These are phyloP conservation scores for Endothia cerciana DNA, from an alignment of 2,329 filamentous ascomycete genomes.

Conservation along the genomic window DNA sequence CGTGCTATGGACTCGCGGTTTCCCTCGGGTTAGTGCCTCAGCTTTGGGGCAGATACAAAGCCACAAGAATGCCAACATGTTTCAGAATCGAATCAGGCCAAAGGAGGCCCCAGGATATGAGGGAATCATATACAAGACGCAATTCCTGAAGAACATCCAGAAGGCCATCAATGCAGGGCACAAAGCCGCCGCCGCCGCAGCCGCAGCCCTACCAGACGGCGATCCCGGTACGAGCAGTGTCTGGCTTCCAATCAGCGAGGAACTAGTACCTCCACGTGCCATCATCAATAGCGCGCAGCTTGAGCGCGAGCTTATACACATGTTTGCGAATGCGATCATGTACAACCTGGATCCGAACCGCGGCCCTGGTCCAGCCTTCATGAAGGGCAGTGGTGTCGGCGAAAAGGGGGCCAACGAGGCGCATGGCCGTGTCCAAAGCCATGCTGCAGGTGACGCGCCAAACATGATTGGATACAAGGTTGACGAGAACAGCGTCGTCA, in stretches of 20 bases:
- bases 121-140: slow-evolving; percentile 72
- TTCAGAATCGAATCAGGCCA: slow-evolving; percentile 75
- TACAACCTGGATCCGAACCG: slow-evolving; percentile 86
- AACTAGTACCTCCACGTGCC: slow-evolving; percentile 81
- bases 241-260: slow-evolving; percentile 71
- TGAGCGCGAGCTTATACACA: slow-evolving; percentile 90
- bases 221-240: slow-evolving; percentile 61
- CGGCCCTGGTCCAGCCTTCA: slow-evolving; percentile 67
- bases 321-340: slow-evolving; percentile 99
- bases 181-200: slow-evolving; percentile 63
- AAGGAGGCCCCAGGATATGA: slow-evolving; percentile 77
- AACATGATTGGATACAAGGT: slow-evolving; percentile 64
- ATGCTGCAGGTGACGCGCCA: slow-evolving; percentile 42
- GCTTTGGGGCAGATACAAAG: slow-evolving; percentile 77
- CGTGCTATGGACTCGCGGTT: slow-evolving; percentile 75
- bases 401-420: slow-evolving; percentile 42
- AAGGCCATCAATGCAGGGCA: slow-evolving; percentile 75
- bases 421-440: slow-evolving; percentile 35
- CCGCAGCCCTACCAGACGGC: slow-evolving; percentile 62
- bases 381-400: slow-evolving; percentile 44
- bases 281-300: slow-evolving; percentile 94
- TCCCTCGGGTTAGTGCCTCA: slow-evolving; percentile 72
- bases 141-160: slow-evolving; percentile 78
- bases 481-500: slow-evolving; percentile 84
- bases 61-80: slow-evolving; percentile 79